Evolutionary conservation across 1,139 yeast genomes (phyloP), one percentile per base, ranked within the genome.

Genomic region (Yamadazyma friedrichii): DNA sequence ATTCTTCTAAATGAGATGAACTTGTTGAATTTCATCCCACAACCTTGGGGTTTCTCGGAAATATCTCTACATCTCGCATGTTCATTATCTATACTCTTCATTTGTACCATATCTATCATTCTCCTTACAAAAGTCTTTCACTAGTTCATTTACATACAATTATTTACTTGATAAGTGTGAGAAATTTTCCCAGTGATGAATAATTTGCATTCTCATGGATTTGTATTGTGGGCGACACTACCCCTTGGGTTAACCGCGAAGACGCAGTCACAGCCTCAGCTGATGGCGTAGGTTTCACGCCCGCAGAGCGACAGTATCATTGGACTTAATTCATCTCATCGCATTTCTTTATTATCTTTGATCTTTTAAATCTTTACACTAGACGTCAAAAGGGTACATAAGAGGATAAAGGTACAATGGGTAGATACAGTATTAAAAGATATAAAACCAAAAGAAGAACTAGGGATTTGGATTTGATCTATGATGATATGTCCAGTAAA

Each of bases 371-470:
- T 25, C 27, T 5, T 20, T 5, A 20, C 8, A 20, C 8, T 20
- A 20, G 24, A 20, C 8, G 8, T 20, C 24, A 20, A 20, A 20
- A 20, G 8, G 24, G 5, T 9, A 25, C 27, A 25, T 11, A n/a
- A 5, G 24, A 20, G 5, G 8, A 8, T 20, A 20, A 20, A 31
- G 16, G 33, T 26, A 32, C 12, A 36, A 88, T 88, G 96, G 96
- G 96, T 43, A 80, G 95, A 70, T 86, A 86, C 58, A 82, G 91
- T 47, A 89, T 85, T 17, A 84, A 70, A 46, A 60, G 76, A 51
- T 85, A 84, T 58, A 85, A 85, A 71, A 84, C 91, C 6, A 85
- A 85, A 63, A 80, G 94, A 74, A 80, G 88, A 74, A 80, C 86
- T 2, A 80, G 89, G 59, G 97, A 89, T 56, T 69, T 88, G 50